phyloP scores from a whole-genome alignment of 352 stramenopile genomes.

The Phytopythium aichiense region DNA sequence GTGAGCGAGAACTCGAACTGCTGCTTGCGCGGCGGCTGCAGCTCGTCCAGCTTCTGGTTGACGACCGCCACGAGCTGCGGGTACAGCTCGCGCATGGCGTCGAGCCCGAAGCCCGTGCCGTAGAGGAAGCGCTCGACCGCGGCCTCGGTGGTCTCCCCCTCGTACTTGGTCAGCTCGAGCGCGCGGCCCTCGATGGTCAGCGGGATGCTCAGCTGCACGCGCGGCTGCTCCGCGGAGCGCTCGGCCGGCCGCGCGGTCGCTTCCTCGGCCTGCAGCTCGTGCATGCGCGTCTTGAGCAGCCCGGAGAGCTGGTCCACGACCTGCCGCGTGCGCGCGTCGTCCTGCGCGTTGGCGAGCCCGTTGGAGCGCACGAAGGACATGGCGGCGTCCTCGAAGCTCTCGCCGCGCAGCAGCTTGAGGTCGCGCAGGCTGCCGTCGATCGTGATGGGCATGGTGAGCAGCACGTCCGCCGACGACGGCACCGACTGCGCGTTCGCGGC shows the following conservation, averaged over 20 bases:
- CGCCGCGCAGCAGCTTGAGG: conserved; percentile 61
- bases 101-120: conserved; percentile 44
- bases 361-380: conserved; percentile 58
- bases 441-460: conserved; percentile 62
- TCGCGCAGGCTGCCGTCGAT: conserved; percentile 58
- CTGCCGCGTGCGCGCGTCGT: conserved; percentile 43
- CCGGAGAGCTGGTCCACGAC: conserved; percentile 65
- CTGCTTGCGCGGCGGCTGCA: conserved; percentile 49
- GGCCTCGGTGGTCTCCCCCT: conserved; percentile 47
- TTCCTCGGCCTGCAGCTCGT: conserved; percentile 36
- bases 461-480: conserved; percentile 39
- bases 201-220: conserved; percentile 56
- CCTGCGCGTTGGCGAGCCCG: conserved; percentile 42
- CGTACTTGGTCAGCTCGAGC: conserved; percentile 53
- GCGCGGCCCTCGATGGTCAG: conserved; percentile 49
- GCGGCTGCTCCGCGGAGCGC: conserved; percentile 14
- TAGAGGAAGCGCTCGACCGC: conserved; percentile 71
- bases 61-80: conserved; percentile 55
- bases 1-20: conserved; percentile 55
- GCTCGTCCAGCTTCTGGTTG: conserved; percentile 49
- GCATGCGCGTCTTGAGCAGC: conserved; percentile 57
- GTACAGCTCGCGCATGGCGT: conserved; percentile 61
- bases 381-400: conserved; percentile 63
- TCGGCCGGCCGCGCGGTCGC: not conserved
- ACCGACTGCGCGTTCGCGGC: conserved; percentile 21